Evolutionary conservation across 306 rosid genomes (phyloP).

Genomic region (Trichosanthes cucumerina): DNA sequence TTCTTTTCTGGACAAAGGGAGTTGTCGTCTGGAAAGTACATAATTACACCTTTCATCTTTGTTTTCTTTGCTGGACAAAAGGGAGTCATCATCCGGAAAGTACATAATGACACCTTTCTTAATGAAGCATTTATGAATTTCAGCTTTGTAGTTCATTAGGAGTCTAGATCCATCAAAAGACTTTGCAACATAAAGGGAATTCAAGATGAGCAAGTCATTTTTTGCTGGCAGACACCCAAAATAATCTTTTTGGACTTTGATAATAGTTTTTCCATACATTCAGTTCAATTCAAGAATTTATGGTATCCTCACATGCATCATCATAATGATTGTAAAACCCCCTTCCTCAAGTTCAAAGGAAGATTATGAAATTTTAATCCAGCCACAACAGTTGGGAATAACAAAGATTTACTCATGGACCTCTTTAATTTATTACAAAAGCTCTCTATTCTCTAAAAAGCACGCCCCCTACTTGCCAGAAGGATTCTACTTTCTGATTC

Average conservation of each 20-base stretch:
- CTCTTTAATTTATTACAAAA: background rate
- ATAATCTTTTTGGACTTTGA: background rate
- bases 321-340: background rate
- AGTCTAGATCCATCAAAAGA: background rate
- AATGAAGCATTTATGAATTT: background rate
- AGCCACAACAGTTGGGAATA: background rate
- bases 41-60: too few species aligned
- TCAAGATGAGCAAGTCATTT: background rate
- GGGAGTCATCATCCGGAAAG: too few species aligned
- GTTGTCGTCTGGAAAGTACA: too few species aligned
- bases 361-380: background rate
- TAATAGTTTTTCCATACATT: background rate
- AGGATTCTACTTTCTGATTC: background rate
- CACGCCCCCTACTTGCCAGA: background rate
- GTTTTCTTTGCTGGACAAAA: too few species aligned
- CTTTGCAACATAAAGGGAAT: background rate
- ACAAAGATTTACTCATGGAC: background rate
- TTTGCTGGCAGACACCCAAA: background rate
- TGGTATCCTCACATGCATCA: background rate
- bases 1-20: background rate
- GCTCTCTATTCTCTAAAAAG: background rate
- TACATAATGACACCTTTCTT: too few species aligned
- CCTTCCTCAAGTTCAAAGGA: constrained; percentile 1
- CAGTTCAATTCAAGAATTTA: background rate
- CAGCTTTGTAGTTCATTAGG: background rate